Percentiles rank a stretch among this genome's conserved stretches.
phyloP scores from a whole-genome alignment of 768 basidiomycete genomes.

The Floccularia luteovirens region DNA sequence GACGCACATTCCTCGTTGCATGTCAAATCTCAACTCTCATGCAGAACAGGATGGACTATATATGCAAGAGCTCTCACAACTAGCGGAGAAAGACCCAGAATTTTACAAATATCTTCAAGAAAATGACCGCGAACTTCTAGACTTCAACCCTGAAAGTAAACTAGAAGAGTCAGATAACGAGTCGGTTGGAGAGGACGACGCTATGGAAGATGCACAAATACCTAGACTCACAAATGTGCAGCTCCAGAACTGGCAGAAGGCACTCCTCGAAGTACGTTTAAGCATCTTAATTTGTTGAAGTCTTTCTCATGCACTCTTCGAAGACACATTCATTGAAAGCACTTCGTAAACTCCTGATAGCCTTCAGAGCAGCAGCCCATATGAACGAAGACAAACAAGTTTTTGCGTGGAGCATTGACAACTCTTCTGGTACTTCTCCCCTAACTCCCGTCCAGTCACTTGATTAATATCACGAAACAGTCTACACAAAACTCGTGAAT shows the following conservation, averaged over 20 bases:
- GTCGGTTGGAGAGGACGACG: conserved; percentile 38
- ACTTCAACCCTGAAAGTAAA: conserved; percentile 52
- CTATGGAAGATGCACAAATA: conserved; percentile 38
- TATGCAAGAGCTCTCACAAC: conserved; percentile 73
- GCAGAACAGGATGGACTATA: conserved; percentile 70
- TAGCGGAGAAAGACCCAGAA: conserved; percentile 96
- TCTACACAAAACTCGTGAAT: conserved; percentile 90
- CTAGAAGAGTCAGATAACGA: conserved; percentile 38
- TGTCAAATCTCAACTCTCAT: background rate
- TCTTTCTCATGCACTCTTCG: background rate
- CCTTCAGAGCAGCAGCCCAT: conserved; percentile 85
- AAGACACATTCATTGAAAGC: conserved; percentile 84
- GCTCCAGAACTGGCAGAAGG: conserved; percentile 82
- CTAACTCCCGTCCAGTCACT: background rate
- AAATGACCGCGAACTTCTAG: conserved; percentile 86
- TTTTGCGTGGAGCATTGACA: conserved; percentile 84
- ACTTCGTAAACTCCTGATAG: conserved; percentile 75
- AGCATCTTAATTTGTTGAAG: background rate
- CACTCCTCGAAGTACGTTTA: conserved; percentile 62
- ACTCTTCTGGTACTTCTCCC: conserved; percentile 50
- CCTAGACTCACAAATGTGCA: conserved; percentile 63
- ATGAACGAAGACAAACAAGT: conserved; percentile 82
- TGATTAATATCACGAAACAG: conserved; percentile 27
- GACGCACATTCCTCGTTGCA: background rate
- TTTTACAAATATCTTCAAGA: conserved; percentile 98